Percentiles rank a stretch among this genome's conserved stretches.
phyloP scores from a whole-genome alignment of 352 stramenopile species.

The Phytophthora constricta region DNA sequence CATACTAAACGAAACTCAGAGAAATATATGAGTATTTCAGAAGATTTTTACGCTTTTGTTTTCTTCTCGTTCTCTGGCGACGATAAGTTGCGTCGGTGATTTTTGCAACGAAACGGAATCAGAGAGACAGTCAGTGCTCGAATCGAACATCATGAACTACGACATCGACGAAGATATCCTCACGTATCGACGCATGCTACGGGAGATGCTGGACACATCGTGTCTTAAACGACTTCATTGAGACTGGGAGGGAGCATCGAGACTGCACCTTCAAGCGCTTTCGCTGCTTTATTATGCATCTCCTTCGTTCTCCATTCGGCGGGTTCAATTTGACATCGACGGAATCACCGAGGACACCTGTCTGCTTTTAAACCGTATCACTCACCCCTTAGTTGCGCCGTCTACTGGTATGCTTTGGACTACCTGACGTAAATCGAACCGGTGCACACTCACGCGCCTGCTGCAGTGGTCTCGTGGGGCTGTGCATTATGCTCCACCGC shows the following conservation, averaged over 20 bases:
- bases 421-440: slow-evolving; percentile 14
- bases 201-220: not conserved
- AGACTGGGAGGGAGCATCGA: not conserved
- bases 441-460: slow-evolving; percentile 1
- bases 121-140: not conserved
- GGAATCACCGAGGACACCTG: not conserved
- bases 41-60: not conserved
- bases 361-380: slow-evolving; percentile 6
- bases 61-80: not conserved
- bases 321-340: not conserved
- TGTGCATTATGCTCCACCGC: slow-evolving; percentile 8
- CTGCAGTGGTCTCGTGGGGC: slow-evolving; percentile 10
- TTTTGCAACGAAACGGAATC: not conserved
- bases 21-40: not conserved
- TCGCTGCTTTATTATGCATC: too few species aligned
- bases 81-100: not conserved
- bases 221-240: too few species aligned
- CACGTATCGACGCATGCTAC: not conserved
- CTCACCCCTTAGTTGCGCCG: slow-evolving; percentile 7
- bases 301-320: not conserved
- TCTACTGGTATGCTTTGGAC: slow-evolving; percentile 7
- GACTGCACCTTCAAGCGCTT: not conserved
- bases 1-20: not conserved
- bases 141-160: not conserved
- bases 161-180: slow-evolving; percentile 1